phyloP scores from a whole-genome alignment of 495 filamentous ascomycete species.

The Aspergillus heteromorphus region DNA sequence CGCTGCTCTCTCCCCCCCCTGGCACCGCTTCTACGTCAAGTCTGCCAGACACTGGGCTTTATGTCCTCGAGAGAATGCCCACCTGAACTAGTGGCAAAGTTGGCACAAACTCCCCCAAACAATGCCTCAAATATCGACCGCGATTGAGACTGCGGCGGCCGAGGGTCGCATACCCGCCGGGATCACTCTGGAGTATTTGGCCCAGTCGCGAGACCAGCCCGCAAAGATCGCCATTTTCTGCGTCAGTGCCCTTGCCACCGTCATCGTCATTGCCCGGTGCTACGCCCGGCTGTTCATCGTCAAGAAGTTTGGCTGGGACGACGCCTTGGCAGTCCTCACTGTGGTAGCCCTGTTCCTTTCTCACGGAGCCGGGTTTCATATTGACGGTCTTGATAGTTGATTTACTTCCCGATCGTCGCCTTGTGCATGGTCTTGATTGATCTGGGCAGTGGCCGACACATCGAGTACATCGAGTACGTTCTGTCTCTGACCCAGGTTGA shows the following conservation, averaged over 20 bases:
- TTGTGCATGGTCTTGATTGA: conserved; percentile 38
- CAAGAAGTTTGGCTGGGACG: conserved; percentile 30
- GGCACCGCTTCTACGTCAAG: no score
- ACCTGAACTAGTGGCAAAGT: background rate
- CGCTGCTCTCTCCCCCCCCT: no score
- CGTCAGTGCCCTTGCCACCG: conserved; percentile 26
- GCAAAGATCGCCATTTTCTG: conserved; percentile 39
- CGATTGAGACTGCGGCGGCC: conserved; percentile 14
- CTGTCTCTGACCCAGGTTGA: conserved; percentile 28
- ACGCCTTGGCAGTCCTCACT: conserved; percentile 30
- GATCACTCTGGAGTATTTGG: conserved; percentile 32
- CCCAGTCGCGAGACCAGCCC: conserved; percentile 30
- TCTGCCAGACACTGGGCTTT: no score
- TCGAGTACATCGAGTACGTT: conserved; percentile 44
- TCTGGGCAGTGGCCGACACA: conserved; percentile 42
- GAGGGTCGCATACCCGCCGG: conserved; percentile 28
- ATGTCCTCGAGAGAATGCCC: background rate
- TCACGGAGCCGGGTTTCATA: background rate
- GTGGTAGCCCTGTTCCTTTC: conserved; percentile 17
- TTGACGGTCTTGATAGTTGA: conserved; percentile 17
- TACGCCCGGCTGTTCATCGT: conserved; percentile 32
- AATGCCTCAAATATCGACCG: background rate
- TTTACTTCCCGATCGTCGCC: conserved; percentile 33
- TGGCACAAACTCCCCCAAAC: background rate
- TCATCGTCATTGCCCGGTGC: conserved; percentile 26